Conservation (phyloP, 257 asterid species). For the Solanum chmielewskii region DNA sequence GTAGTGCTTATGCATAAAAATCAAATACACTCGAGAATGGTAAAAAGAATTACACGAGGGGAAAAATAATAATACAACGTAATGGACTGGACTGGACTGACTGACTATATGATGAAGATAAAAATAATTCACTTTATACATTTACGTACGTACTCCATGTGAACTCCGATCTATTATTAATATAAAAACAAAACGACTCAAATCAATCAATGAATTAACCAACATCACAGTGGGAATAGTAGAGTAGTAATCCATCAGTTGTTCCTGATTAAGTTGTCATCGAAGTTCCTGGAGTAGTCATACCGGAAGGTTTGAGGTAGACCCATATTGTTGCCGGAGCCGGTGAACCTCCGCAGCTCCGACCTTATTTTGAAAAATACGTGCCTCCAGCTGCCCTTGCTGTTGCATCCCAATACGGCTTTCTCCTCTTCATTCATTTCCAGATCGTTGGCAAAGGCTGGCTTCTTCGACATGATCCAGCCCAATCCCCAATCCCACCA, state of each 20-base stretch:
- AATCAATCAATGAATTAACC: neutral
- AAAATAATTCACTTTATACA: neutral
- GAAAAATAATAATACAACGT: neutral
- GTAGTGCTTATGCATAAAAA: neutral
- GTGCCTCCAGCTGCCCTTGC: slow-evolving; percentile 75
- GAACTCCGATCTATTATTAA: neutral
- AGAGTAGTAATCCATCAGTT: neutral
- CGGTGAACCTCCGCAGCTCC: slow-evolving; percentile 47
- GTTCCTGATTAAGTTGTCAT: neutral
- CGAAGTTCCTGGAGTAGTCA: slow-evolving; percentile 26
- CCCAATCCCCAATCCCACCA: slow-evolving; percentile 90
- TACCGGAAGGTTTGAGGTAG: slow-evolving; percentile 74
- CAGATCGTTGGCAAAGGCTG: slow-evolving; percentile 65
- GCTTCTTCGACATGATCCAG: slow-evolving; percentile 71
- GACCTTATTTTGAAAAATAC: slow-evolving; percentile 55
- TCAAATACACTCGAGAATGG: neutral
- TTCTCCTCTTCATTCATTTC: slow-evolving; percentile 78
- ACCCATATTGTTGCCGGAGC: slow-evolving; percentile 38
- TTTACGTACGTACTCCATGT: neutral
- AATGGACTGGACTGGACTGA: too few relatives aligned
- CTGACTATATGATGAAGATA: neutral
- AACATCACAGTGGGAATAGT: neutral
- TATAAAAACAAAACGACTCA: neutral
- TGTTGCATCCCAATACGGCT: slow-evolving; percentile 52
- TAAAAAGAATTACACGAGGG: neutral